These are phyloP conservation scores for Nemania sp. DNA, from an alignment of 2,329 filamentous ascomycete genomes.

Conservation along the genomic window DNA sequence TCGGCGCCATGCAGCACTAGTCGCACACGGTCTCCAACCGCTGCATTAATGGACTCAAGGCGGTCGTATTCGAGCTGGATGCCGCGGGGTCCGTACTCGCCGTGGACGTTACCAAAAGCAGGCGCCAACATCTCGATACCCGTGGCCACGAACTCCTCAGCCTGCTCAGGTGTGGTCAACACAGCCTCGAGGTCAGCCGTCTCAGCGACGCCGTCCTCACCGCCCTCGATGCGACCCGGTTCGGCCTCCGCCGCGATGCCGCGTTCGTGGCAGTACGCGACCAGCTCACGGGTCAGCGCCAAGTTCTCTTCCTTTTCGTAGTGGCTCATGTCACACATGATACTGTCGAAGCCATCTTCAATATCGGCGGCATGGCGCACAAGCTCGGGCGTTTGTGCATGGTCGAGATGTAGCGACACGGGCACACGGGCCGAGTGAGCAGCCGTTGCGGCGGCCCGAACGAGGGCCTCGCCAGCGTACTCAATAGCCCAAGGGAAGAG, in stretches of 20 bases:
- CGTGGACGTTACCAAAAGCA: conserved; percentile 77
- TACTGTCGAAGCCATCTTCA: conserved; percentile 72
- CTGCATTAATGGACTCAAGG: conserved; percentile 53
- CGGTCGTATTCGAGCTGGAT: conserved; percentile 54
- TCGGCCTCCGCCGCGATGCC: conserved; percentile 79
- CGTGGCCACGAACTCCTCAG: conserved; percentile 72
- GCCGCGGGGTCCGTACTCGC: conserved; percentile 68
- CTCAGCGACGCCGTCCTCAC: conserved; percentile 77
- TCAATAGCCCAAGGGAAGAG: conserved; percentile 80
- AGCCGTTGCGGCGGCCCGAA: conserved; percentile 67
- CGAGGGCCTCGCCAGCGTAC: conserved; percentile 69
- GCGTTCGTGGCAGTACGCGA: conserved; percentile 71
- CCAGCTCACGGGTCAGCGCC: conserved; percentile 70
- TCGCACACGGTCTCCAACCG: conserved; percentile 59
- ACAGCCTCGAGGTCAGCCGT: conserved; percentile 55
- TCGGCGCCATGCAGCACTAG: conserved; percentile 63
- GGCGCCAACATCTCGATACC: conserved; percentile 77
- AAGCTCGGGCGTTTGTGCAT: conserved; percentile 72
- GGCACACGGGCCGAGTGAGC: conserved; percentile 69
- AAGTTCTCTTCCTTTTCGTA: conserved; percentile 79
- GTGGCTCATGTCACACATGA: conserved; percentile 83
- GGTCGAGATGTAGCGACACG: conserved; percentile 73
- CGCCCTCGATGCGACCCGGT: conserved; percentile 73
- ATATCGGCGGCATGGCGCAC: conserved; percentile 71
- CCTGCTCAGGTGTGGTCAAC: conserved; percentile 73